Percentiles rank a stretch among this genome's conserved stretches.
Evolutionary conservation across 23 red algal genomes (phyloP).

Genomic region (Pyropia haitanensis): DNA sequence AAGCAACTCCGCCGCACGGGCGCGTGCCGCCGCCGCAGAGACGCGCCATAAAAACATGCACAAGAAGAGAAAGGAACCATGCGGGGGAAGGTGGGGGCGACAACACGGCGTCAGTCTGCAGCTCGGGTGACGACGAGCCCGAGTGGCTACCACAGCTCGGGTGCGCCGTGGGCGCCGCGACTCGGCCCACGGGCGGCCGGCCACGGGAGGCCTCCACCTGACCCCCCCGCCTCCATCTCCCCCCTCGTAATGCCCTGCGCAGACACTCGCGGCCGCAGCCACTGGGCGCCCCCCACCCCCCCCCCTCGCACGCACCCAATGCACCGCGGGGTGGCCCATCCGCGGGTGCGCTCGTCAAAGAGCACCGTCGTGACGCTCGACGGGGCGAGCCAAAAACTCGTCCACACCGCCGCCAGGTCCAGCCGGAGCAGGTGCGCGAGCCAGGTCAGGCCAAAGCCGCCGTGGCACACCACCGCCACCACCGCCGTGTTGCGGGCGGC

Average conservation of each 20-base stretch:
- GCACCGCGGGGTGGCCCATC: conserved; percentile 70
- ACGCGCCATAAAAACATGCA: no score
- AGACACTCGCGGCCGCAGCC: background rate
- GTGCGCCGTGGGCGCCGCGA: no score
- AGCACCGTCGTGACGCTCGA: conserved; percentile 87
- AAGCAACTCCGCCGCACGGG: no score
- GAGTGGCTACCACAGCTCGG: no score
- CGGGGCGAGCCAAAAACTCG: conserved; percentile 80
- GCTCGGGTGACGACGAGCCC: no score
- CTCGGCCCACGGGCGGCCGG: no score
- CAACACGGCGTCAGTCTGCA: no score
- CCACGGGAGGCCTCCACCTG: background rate
- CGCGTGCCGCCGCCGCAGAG: no score
- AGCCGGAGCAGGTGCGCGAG: conserved; percentile 81
- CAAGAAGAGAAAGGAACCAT: no score
- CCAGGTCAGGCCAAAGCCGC: conserved; percentile 97
- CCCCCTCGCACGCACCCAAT: conserved; percentile 15
- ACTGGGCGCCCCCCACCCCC: background rate
- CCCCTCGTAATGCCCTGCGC: no score
- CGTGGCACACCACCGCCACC: conserved; percentile 94
- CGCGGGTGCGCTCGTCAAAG: conserved; percentile 66
- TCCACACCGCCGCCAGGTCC: conserved; percentile 64
- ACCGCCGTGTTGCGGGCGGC: conserved; percentile 26
- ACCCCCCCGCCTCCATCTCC: background rate
- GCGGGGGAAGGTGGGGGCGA: background rate